phyloP scores from a whole-genome alignment of 2,329 filamentous ascomycete species.

The Neofusicoccum ribis region DNA sequence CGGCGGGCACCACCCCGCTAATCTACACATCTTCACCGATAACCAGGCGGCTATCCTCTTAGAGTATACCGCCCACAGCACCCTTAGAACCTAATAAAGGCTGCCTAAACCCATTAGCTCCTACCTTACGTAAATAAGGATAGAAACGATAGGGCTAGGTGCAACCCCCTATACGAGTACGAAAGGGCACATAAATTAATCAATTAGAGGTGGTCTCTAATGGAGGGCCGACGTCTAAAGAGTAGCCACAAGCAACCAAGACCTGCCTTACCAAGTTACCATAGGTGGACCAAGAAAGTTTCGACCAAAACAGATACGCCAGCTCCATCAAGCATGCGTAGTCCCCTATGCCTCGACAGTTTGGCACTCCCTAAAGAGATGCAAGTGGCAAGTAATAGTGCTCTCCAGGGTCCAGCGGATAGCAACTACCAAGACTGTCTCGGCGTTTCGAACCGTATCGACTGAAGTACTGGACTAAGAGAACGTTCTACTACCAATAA shows the following conservation, averaged over 20 bases:
- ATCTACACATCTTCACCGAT: too few species aligned
- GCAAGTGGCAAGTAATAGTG: conserved; percentile 14
- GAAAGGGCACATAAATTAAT: too few species aligned
- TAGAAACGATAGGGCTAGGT: too few species aligned
- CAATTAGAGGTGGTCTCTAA: too few species aligned
- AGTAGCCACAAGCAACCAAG: conserved; percentile 24
- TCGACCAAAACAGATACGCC: conserved; percentile 25
- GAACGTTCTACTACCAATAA: background rate
- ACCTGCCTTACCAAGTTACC: conserved; percentile 22
- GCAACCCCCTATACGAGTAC: too few species aligned
- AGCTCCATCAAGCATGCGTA: conserved; percentile 29
- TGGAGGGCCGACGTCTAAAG: conserved; percentile 26
- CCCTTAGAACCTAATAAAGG: too few species aligned
- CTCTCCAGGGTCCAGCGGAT: conserved; percentile 1
- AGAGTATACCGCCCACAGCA: too few species aligned
- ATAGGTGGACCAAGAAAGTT: conserved; percentile 26
- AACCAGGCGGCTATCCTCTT: too few species aligned
- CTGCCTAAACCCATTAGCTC: too few species aligned
- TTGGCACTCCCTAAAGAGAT: conserved; percentile 27
- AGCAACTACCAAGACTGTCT: background rate
- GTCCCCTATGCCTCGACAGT: conserved; percentile 27
- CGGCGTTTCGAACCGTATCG: background rate
- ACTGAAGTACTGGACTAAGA: background rate
- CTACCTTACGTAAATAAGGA: too few species aligned
- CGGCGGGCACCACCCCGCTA: too few species aligned